Conservation (phyloP, 768 basidiomycete genomes). For the Termitomyces sp. region DNA sequence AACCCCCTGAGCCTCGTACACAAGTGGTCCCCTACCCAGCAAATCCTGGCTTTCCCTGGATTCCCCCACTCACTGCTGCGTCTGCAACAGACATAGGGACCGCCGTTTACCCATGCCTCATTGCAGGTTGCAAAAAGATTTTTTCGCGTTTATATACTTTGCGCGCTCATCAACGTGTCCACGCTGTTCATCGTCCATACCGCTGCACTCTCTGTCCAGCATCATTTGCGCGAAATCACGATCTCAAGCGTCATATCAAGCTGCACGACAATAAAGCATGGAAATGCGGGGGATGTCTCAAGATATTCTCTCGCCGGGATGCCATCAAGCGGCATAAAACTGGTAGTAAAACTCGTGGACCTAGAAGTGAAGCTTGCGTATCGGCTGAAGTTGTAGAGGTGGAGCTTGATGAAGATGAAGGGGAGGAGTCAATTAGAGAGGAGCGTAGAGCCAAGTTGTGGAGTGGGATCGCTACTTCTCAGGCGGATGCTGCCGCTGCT, state of each 20-base stretch:
- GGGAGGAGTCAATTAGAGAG: constrained; percentile 46
- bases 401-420: constrained; percentile 39
- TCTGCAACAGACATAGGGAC: constrained; percentile 54
- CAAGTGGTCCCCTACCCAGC: constrained; percentile 28
- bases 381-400: constrained; percentile 62
- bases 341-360: constrained; percentile 46
- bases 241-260: constrained; percentile 73
- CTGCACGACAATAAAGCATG: constrained; percentile 71
- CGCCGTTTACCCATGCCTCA: constrained; percentile 78
- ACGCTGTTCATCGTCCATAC: constrained; percentile 62
- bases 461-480: constrained; percentile 52
- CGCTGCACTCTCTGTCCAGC: constrained; percentile 64
- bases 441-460: constrained; percentile 61
- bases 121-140: constrained; percentile 58
- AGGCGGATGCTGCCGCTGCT: constrained; percentile 24
- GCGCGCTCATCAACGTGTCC: constrained; percentile 67
- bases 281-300: constrained; percentile 71
- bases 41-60: constrained; percentile 32
- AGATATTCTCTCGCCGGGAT: constrained; percentile 73
- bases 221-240: constrained; percentile 76
- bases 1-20: constrained; percentile 32
- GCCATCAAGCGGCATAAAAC: constrained; percentile 79
- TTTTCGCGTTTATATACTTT: constrained; percentile 69
- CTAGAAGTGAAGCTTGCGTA: constrained; percentile 49
- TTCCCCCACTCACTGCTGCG: constrained; percentile 20